Conservation (phyloP, 2,329 filamentous ascomycete genomes). For the Boeremia exigua region DNA sequence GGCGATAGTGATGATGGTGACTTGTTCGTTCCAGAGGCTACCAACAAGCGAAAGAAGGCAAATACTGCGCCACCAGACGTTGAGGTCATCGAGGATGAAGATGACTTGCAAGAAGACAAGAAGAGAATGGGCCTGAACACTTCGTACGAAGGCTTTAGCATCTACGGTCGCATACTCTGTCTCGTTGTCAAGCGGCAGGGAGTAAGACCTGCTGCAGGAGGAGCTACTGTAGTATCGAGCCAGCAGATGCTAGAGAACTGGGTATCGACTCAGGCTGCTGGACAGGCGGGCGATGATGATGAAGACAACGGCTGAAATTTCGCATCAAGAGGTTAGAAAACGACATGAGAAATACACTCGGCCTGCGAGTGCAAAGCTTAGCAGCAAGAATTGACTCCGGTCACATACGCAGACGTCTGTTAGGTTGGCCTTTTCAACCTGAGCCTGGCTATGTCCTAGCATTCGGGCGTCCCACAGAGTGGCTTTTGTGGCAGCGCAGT, state of each 20-base stretch:
- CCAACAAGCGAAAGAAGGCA: conserved; percentile 29
- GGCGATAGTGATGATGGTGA: conserved; percentile 46
- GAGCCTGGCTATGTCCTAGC: not conserved
- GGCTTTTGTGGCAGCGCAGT: not conserved
- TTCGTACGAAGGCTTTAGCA: conserved; percentile 92
- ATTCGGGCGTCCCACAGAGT: not conserved
- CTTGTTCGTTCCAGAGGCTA: conserved; percentile 28
- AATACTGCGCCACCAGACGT: conserved; percentile 13
- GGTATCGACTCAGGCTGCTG: conserved; percentile 52
- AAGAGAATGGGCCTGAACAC: conserved; percentile 90
- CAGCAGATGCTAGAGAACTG: conserved; percentile 52
- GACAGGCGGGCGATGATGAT: conserved; percentile 39
- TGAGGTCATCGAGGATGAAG: conserved; percentile 29
- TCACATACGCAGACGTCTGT: not conserved
- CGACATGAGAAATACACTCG: not conserved
- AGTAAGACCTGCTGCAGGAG: conserved; percentile 25
- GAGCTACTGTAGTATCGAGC: conserved; percentile 31
- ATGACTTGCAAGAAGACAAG: conserved; percentile 74
- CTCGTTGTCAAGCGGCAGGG: conserved; percentile 81
- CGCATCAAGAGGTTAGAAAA: not conserved
- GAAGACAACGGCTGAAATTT: conserved; percentile 41
- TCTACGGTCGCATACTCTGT: conserved; percentile 91
- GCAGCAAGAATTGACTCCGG: not conserved
- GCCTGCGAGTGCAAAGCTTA: not conserved
- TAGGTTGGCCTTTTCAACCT: not conserved